Base-by-base conservation (phyloP, 148 eudicot genomes). In the Nepenthes mirabilis region DNA sequence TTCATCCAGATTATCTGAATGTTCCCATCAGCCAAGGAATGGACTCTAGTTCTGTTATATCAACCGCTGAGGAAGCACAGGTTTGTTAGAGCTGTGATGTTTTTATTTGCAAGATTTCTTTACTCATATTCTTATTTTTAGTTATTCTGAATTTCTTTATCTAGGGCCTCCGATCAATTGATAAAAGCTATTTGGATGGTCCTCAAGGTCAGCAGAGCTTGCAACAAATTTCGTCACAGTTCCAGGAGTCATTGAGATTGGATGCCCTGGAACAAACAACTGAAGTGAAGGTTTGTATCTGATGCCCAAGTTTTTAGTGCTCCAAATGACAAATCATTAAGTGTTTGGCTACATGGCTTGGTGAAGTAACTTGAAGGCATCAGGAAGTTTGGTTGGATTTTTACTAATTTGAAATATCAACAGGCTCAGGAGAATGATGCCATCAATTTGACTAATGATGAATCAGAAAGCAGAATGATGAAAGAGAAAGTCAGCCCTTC, bases 141-240 rank as follows among this genome's bases (percentile, higher is more conserved):
- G 12, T 32, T 37, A 43, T 37, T 37, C 58, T 32, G 2, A 6
- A 50, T 2, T 3, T 61, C 23, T 66, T 8, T 23, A 13, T 40
- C 65, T 65, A 82, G 83, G 83, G 67, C 51, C 67, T 74, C 54
- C 76, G 80, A 47, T 65, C 83, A 43, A 68, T 69, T 35, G 90
- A 74, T 58, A 80, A 78, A 70, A 74, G 67, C 50, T 72, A 74
- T 57, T 66, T 68, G 47, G 65, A 47, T 11, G 75, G 65, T 62
- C 11, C 81, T 33, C 81, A 80, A 47, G 40, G 79, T 53, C 95
- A 80, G 56, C 82, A 80, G 66, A 81, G 59, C 76, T 74, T 84
- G 85, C 91, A 82, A 35, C 87, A 81, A 49, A 70, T 89, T 45
- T 82, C 97, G 62, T 82, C 93, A 59, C 97, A 86, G 61, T 90